Evolutionary conservation across 257 asterid species (phyloP), one percentile per base, ranked within the genome.

Genomic region (Scutellaria barbata): DNA sequence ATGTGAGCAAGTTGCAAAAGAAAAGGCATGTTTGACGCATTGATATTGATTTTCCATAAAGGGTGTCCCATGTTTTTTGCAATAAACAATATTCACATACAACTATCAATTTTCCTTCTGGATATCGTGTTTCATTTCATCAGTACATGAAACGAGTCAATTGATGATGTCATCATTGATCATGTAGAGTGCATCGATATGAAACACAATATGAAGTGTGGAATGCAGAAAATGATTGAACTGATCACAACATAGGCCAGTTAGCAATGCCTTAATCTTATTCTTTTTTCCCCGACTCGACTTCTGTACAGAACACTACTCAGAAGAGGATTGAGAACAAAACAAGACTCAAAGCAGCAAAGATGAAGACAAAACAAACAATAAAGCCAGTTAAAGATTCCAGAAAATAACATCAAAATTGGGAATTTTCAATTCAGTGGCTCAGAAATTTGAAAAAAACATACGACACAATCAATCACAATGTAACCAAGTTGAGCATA

Each of bases 401-500:
- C 35, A 61, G 48, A 7, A 4, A 39, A 58, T 39, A 39, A 40
- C 51, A 14, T 40, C 50, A 30, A 25, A 56, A 54, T 33, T 55
- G 56, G 55, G 35, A 66, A 66, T 35, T 17, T 30, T 50, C 61
- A 51, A 66, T 39, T 4, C 37, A 50, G 35, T 17, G 33, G 60
- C 14, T 59, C 45, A 72, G 30, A 50, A 72, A 50, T 17, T 41
- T 12, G 35, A 59, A 46, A n/a, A n/a, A 22, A 10, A 50, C 18
- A 18, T 53, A 73, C 8, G 39, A 22, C 16, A 22, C 30, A 30
- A 43, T 43, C 66, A 69, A 57, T 46, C 8, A 3, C 40, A 57
- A 12, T 46, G 1, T 42, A 48, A 45, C 22, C 9, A 7, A 22
- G 40, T 41, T 13, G 43, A 33, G 30, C 63, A 48, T 18, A 58